Evolutionary conservation across 805 yeast genomes (phyloP), one percentile per base, ranked within the genome.

Genomic region (Trichomonascus vanleenenianus): DNA sequence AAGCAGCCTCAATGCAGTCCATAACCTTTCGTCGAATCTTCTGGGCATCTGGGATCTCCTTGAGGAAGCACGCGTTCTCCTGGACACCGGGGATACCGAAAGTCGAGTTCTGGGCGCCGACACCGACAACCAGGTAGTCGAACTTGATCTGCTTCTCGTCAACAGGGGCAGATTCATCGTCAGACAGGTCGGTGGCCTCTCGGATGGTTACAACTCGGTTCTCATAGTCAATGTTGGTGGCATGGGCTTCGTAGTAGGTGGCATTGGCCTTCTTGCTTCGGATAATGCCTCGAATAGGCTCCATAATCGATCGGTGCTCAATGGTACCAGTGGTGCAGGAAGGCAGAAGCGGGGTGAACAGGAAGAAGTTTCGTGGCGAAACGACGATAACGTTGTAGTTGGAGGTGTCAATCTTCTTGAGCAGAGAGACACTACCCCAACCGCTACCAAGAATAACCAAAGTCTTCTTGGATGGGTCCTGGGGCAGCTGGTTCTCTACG

Each of bases 301-400:
- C 97, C 67, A 87, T 83, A 61, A 89, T 89, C 19, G 97, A 89
- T 65, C 93, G 85, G 57, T 64, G 70, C 59, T 86, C 96, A 49
- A 87, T 79, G 43, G 96, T 85, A 53, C 97, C 97, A 33, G 95
- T 89, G 47, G 97, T 95, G 55, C 91, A 85, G 20, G 95, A 85
- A 40, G 97, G 97, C 57, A 89, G 74, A 62, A 89, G 72, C n/a
- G 97, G 97, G 47, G 97, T 89, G 75, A 91, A 89, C 58, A 89
- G 73, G 70, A 89, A 88, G 73, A 86, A 91, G 73, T 89, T 91
- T 71, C 97, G 79, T 51, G 97, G 97, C 36, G 96, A 86, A 40
- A 89, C 84, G 46, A 89, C 80, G 42, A 87, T 79, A 42, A 89
- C 96, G 62, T 91, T 86, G 70, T 87, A 89, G 64, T 82, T 72